These are phyloP conservation scores for Trichoderma koningii DNA, from an alignment of 2,329 filamentous ascomycete species.

Conservation along the genomic window DNA sequence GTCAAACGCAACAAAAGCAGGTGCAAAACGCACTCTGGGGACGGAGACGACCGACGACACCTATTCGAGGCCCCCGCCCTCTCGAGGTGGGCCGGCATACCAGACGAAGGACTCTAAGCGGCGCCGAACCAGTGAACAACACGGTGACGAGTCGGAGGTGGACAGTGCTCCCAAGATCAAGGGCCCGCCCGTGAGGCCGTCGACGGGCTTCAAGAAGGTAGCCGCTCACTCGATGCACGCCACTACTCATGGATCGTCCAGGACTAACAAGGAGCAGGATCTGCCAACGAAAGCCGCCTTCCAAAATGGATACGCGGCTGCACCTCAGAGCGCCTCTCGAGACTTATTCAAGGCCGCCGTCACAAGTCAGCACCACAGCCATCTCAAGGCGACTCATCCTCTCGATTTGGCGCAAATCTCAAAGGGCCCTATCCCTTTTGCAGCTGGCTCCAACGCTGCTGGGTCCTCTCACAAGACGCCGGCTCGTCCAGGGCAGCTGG, in stretches of 20 bases:
- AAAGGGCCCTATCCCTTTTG: constrained; percentile 87
- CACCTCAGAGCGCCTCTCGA: constrained; percentile 55
- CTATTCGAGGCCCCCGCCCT: constrained; percentile 47
- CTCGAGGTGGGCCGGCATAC: constrained; percentile 61
- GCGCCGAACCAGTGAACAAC: constrained; percentile 73
- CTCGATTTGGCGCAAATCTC: constrained; percentile 86
- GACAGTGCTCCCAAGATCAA: constrained; percentile 65
- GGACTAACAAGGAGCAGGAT: constrained; percentile 54
- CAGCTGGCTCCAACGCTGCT: constrained; percentile 63
- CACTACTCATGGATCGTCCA: background rate
- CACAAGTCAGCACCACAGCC: constrained; percentile 66
- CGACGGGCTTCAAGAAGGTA: constrained; percentile 69
- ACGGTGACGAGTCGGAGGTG: constrained; percentile 63
- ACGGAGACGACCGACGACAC: constrained; percentile 61
- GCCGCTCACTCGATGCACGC: constrained; percentile 27
- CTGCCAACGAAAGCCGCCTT: constrained; percentile 61
- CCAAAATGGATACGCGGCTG: constrained; percentile 62
- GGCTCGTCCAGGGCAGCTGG: constrained; percentile 52
- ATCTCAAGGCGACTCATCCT: constrained; percentile 65
- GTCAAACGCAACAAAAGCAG: constrained; percentile 62
- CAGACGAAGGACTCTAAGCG: constrained; percentile 75
- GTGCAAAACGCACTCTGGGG: constrained; percentile 72
- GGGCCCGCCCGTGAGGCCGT: constrained; percentile 82
- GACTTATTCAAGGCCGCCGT: constrained; percentile 68
- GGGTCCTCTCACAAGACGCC: constrained; percentile 69